Evolutionary conservation across 306 rosid genomes (phyloP), one percentile per base, ranked within the genome.

Genomic region (Oxytropis ochrocephala): DNA sequence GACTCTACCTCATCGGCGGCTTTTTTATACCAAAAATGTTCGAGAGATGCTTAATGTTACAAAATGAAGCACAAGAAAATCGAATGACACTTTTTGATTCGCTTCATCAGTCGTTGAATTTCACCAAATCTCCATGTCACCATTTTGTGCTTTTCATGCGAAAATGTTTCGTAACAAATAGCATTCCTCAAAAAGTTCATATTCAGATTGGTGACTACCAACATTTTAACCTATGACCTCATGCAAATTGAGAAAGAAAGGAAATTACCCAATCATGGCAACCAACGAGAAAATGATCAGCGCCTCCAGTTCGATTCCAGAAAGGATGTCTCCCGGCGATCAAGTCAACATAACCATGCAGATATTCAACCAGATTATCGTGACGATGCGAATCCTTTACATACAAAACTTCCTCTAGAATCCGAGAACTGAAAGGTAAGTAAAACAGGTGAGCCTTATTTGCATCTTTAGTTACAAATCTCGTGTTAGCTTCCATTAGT

Each of bases 281-380:
- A 53, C 94, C 98, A 69, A 80, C 98, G 16, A 93, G 91, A 64
- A 93, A 93, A 74, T 93, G 98, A 75, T 93, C 97, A 8, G 97
- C 90, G 5, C 98, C 98, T 14, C 79, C 85, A 16, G 96, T 88
- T 80, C 97, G 79, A 76, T 90, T 93, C 98, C 98, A 93, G 81
- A 78, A 86, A 44, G 91, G 84, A 80, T 93, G 64, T 57, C 84
- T 90, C 24, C 54, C 72, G 0, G 83, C 66, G 57, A 79, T 79
- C 70, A 78, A 10, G 70, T 84, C 85, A 36, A 86, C 70, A 79
- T 93, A 93, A 52, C 75, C 68, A 70, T 79, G 81, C 72, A 93
- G 88, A 79, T 55, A 85, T 57, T 74, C 58, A 68, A 83, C 48
- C 17, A 93, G 80, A 68, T 88, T 86, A 53, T 68, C 55, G 49